Conservation (phyloP, 108 stramenopile species). For the Pseudonitzschia delicatissima region DNA sequence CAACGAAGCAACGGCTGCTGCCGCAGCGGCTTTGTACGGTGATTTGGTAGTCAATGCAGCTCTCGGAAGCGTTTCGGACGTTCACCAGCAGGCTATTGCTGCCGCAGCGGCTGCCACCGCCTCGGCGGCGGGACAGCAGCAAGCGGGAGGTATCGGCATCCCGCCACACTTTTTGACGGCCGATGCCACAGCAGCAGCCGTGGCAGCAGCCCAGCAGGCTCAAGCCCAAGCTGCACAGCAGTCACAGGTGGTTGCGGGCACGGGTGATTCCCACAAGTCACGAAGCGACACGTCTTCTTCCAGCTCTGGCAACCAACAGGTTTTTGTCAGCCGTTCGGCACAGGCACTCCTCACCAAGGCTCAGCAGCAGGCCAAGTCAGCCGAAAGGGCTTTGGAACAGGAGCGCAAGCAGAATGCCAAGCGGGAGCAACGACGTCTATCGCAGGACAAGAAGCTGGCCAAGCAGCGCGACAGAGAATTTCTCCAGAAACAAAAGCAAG, state of each 20-base stretch:
- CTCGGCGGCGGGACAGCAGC: no score
- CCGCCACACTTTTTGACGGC: conserved; percentile 23
- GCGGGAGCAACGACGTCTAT: conserved; percentile 48
- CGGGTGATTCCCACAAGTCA: conserved; percentile 29
- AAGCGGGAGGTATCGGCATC: background rate
- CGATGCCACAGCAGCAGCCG: conserved; percentile 35
- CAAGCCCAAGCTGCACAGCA: background rate
- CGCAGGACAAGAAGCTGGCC: conserved; percentile 45
- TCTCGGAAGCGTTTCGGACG: background rate
- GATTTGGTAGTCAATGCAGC: background rate
- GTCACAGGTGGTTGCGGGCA: conserved; percentile 13
- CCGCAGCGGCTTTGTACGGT: conserved; percentile 11
- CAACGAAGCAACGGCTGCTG: conserved; percentile 16
- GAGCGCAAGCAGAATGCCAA: conserved; percentile 45
- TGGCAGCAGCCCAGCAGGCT: conserved; percentile 20
- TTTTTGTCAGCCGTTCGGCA: no score
- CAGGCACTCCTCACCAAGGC: conserved; percentile 33
- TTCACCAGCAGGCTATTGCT: conserved; percentile 14
- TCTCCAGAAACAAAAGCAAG: conserved; percentile 41
- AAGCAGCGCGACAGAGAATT: conserved; percentile 62
- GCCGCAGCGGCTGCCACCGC: conserved; percentile 29
- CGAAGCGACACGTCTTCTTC: conserved; percentile 42
- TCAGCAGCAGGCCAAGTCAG: conserved; percentile 48
- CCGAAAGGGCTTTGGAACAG: conserved; percentile 46
- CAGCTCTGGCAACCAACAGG: conserved; percentile 46